Conservation (phyloP, 345 rosid species). For the Eucalyptus pauciflora region DNA sequence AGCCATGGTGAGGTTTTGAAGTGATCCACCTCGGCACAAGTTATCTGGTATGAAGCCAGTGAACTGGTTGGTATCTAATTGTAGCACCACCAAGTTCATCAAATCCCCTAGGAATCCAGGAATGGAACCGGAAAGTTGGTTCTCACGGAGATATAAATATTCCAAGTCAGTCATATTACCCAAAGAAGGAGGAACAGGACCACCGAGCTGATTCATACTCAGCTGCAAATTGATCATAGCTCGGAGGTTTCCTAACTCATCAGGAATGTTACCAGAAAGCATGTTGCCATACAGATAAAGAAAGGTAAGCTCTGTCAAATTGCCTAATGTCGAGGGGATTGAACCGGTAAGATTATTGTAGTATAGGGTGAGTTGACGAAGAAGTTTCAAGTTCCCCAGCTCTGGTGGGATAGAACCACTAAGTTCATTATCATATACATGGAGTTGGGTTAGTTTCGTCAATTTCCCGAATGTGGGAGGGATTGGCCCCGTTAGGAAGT, state of each 20-base stretch:
- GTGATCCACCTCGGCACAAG: neutral
- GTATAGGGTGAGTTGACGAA: too few species aligned
- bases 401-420: too few species aligned
- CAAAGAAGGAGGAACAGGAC: conserved; percentile 10
- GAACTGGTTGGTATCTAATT: neutral
- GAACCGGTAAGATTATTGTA: too few species aligned
- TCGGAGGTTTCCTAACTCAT: conserved; percentile 4
- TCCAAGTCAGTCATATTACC: conserved; percentile 11
- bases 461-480: too few species aligned
- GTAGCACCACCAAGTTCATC: neutral
- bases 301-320: too few species aligned
- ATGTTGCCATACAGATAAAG: neutral
- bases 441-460: too few species aligned
- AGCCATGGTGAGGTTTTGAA: neutral
- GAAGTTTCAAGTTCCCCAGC: too few species aligned
- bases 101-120: conserved; percentile 9
- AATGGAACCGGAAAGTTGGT: conserved; percentile 13
- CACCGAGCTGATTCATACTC: neutral
- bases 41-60: neutral
- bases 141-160: conserved; percentile 7
- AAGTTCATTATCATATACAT: too few species aligned
- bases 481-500: too few species aligned
- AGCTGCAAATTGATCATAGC: neutral
- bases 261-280: neutral
- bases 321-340: too few species aligned